phyloP scores from a whole-genome alignment of 139 green algal species.

The Coelastrella sp. region DNA sequence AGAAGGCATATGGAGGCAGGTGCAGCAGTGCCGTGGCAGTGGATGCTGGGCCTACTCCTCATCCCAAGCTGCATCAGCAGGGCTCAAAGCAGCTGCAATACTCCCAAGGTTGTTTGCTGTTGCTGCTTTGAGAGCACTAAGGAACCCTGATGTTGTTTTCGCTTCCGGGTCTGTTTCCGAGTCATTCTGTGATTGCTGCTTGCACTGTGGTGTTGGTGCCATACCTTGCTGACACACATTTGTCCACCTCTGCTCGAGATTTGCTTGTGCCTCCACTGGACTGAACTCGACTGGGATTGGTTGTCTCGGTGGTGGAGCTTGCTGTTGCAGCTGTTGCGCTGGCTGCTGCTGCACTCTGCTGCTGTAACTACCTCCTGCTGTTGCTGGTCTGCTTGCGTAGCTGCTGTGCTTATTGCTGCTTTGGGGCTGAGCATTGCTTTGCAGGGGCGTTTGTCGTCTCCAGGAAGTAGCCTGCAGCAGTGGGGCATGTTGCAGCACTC shows the following conservation, averaged over 20 bases:
- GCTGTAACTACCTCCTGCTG: constrained; percentile 8
- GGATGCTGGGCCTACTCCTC: no score
- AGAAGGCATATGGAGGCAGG: no score
- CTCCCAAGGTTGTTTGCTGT: neutral
- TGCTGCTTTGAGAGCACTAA: neutral
- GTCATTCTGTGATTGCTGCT: neutral
- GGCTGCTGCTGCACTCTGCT: neutral
- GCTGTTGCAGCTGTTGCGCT: neutral
- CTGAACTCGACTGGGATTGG: neutral
- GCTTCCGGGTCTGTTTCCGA: neutral
- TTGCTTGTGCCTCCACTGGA: constrained; percentile 15
- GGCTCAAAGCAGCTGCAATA: no score
- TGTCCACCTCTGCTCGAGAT: constrained; percentile 8
- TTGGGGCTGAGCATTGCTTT: neutral
- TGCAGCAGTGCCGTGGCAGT: no score
- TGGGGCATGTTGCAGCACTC: neutral
- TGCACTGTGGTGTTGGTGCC: neutral
- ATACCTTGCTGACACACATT: neutral
- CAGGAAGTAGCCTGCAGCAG: constrained; percentile 7
- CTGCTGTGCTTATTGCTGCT: constrained; percentile 18
- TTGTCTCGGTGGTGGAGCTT: neutral
- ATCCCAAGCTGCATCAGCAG: constrained; percentile 18
- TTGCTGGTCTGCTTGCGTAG: constrained; percentile 3
- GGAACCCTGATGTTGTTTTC: neutral
- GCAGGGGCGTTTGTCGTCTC: neutral